Percentiles rank a stretch among this genome's conserved stretches.
Conservation (phyloP, 2,329 filamentous ascomycete genomes). For the Penicillium brasilianum region DNA sequence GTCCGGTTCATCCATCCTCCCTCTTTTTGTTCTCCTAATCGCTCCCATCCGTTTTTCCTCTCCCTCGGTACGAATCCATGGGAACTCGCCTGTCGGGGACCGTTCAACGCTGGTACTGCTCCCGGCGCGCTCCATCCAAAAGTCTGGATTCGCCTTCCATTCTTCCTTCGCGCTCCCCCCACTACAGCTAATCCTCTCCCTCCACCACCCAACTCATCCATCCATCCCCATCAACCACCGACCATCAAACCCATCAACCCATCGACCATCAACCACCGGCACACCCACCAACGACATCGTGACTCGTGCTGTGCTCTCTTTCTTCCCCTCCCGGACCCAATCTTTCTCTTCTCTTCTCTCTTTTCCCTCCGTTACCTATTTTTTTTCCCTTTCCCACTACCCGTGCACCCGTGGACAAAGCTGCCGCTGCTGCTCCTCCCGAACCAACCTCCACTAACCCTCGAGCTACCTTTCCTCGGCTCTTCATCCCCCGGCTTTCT, state of each 20-base stretch:
- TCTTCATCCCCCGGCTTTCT: slow-evolving; percentile 24
- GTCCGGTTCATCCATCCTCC: not conserved
- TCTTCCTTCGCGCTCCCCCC: slow-evolving; percentile 18
- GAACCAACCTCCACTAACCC: slow-evolving; percentile 7
- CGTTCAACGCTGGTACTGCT: slow-evolving; percentile 25
- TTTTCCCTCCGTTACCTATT: slow-evolving; percentile 18
- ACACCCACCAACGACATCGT: slow-evolving; percentile 27
- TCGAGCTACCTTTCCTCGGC: slow-evolving; percentile 17
- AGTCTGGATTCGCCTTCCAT: slow-evolving; percentile 22
- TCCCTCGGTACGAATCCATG: slow-evolving; percentile 1
- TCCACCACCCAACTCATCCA: slow-evolving; percentile 2
- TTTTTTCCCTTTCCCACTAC: slow-evolving; percentile 11
- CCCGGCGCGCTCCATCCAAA: slow-evolving; percentile 37
- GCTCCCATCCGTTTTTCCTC: not conserved
- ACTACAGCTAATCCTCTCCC: slow-evolving; percentile 26
- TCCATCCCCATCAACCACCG: not conserved
- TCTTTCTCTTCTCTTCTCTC: slow-evolving; percentile 24
- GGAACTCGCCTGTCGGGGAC: slow-evolving; percentile 5
- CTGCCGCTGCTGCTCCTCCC: slow-evolving; percentile 4
- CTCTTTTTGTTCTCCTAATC: no score
- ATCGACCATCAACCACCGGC: slow-evolving; percentile 4
- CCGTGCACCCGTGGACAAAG: slow-evolving; percentile 6
- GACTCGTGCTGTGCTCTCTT: slow-evolving; percentile 24
- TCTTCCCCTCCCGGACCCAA: slow-evolving; percentile 25
- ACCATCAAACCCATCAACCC: not conserved